Evolutionary conservation across 768 basidiomycete genomes (phyloP).

Genomic region (Candolleomyces eurysporus): DNA sequence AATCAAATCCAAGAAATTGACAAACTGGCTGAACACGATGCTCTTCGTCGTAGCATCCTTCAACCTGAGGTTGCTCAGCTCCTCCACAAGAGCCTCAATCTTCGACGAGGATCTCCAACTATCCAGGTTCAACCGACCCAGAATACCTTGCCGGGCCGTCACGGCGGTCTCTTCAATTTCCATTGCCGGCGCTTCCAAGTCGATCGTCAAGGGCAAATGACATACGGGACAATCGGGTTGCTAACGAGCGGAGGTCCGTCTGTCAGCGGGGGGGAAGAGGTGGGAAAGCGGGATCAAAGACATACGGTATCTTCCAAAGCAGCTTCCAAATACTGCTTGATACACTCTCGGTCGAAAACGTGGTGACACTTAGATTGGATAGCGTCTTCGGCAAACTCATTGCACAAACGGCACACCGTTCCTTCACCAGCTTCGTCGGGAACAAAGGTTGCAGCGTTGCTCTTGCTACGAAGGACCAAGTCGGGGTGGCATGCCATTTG

Average conservation of each 20-base stretch:
- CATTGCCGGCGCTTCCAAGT: conserved; percentile 90
- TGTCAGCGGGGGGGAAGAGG: neutral
- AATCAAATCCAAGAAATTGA: conserved; percentile 90
- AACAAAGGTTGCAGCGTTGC: conserved; percentile 61
- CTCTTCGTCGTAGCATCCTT: conserved; percentile 93
- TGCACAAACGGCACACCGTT: conserved; percentile 91
- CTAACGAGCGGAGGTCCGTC: conserved; percentile 47
- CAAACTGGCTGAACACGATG: conserved; percentile 95
- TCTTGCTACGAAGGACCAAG: conserved; percentile 86
- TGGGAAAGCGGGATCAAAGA: conserved; percentile 8
- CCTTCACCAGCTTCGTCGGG: conserved; percentile 64
- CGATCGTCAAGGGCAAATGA: conserved; percentile 88
- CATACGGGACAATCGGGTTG: conserved; percentile 90
- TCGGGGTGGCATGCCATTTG: conserved; percentile 97
- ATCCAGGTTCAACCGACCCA: conserved; percentile 85
- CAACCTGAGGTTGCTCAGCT: conserved; percentile 77
- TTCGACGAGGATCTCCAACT: conserved; percentile 96
- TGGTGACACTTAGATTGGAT: conserved; percentile 92
- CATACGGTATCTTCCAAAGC: conserved; percentile 63
- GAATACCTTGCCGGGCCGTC: conserved; percentile 80
- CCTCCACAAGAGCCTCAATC: conserved; percentile 95
- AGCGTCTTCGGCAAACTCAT: conserved; percentile 95
- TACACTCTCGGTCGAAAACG: conserved; percentile 95
- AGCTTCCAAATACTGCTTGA: conserved; percentile 85
- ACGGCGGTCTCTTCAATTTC: conserved; percentile 66